Evolutionary conservation across 768 basidiomycete species (phyloP).

Genomic region (Pisolithus sp.): DNA sequence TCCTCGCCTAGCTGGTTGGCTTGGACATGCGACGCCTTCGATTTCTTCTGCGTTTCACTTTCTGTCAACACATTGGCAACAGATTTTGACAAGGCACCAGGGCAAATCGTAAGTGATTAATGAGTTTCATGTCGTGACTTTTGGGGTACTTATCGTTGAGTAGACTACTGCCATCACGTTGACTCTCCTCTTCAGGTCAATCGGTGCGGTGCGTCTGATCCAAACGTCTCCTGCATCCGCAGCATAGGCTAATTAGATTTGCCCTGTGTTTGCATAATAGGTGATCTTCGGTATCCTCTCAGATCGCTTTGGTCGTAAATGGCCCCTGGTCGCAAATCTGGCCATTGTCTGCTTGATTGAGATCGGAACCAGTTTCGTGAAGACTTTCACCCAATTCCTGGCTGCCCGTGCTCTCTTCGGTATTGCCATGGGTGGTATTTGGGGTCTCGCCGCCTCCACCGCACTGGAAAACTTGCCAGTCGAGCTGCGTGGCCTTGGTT

Average conservation of each 20-base stretch:
- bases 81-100: slow-evolving; percentile 41
- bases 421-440: slow-evolving; percentile 84
- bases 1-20: slow-evolving; percentile 57
- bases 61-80: slow-evolving; percentile 41
- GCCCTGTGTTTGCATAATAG: slow-evolving; percentile 9
- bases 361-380: slow-evolving; percentile 74
- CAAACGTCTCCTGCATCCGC: not conserved
- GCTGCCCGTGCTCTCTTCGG: slow-evolving; percentile 80
- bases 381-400: slow-evolving; percentile 73
- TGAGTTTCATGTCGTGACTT: not conserved
- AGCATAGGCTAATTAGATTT: too few species aligned
- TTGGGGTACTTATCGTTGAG: not conserved
- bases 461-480: slow-evolving; percentile 87
- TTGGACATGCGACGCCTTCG: slow-evolving; percentile 83
- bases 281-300: slow-evolving; percentile 76
- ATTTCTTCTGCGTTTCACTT: slow-evolving; percentile 76
- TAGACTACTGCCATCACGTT: slow-evolving; percentile 82
- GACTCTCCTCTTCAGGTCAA: slow-evolving; percentile 82
- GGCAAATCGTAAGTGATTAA: slow-evolving; percentile 37
- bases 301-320: slow-evolving; percentile 89
- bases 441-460: slow-evolving; percentile 78
- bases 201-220: slow-evolving; percentile 49
- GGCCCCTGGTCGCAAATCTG: slow-evolving; percentile 80
- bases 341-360: slow-evolving; percentile 65
- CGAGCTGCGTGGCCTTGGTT: slow-evolving; percentile 80